Evolutionary conservation across 768 basidiomycete genomes (phyloP).

Genomic region (Mycena maculata): DNA sequence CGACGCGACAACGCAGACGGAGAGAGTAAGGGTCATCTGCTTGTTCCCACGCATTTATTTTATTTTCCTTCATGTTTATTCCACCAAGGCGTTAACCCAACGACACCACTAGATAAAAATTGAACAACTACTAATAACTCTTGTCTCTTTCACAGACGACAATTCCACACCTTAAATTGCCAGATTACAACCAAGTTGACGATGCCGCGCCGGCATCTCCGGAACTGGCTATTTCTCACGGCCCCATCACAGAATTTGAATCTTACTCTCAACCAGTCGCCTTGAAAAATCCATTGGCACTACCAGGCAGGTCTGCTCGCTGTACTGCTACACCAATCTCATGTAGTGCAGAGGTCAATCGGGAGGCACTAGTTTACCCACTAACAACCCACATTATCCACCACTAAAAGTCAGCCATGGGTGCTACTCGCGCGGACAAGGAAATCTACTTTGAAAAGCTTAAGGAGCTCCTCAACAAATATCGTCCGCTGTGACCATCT

Average conservation of each 20-base stretch:
- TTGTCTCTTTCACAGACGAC: too few species aligned
- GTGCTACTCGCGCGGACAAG: slow-evolving; percentile 91
- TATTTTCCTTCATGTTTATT: too few species aligned
- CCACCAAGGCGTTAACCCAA: too few species aligned
- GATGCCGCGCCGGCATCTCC: too few species aligned
- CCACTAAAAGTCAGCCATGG: slow-evolving; percentile 73
- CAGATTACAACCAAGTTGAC: too few species aligned
- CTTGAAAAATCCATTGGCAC: slow-evolving; percentile 98
- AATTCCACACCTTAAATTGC: too few species aligned
- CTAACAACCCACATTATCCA: slow-evolving; percentile 33
- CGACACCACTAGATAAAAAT: too few species aligned
- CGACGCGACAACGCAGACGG: too few species aligned
- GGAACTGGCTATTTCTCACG: slow-evolving; percentile 20
- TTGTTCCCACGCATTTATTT: too few species aligned
- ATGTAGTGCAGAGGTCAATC: slow-evolving; percentile 81
- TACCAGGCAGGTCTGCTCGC: slow-evolving; percentile 60
- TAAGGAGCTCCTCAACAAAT: slow-evolving; percentile 90
- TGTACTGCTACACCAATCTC: slow-evolving; percentile 1
- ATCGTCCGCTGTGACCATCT: slow-evolving; percentile 70
- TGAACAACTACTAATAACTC: too few species aligned
- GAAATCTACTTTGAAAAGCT: slow-evolving; percentile 92
- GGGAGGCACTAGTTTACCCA: slow-evolving; percentile 81
- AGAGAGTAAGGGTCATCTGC: too few species aligned
- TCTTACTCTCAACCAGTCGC: slow-evolving; percentile 59
- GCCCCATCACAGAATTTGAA: slow-evolving; percentile 31